These are phyloP conservation scores for Diophrys sp. DNA, from an alignment of 73 alveolate genomes.

Conservation along the genomic window DNA sequence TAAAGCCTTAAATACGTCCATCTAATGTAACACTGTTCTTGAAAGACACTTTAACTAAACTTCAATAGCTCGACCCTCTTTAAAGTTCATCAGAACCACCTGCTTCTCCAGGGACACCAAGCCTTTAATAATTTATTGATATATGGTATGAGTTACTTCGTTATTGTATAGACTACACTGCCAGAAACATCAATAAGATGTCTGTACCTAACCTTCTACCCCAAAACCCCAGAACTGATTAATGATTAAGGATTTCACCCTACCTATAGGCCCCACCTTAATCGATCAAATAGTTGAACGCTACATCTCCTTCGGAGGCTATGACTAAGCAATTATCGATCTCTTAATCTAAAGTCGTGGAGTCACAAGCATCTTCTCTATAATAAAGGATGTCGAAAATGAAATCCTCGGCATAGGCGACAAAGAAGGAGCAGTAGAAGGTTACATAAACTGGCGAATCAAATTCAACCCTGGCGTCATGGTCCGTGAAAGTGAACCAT, in stretches of 20 bases:
- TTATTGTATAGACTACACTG: background rate
- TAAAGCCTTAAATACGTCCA: background rate
- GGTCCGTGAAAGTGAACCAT: background rate
- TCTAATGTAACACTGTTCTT: background rate
- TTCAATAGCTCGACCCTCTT: background rate
- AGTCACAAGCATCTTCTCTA: background rate
- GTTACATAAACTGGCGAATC: background rate
- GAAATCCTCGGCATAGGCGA: background rate
- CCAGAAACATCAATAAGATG: background rate
- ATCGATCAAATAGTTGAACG: background rate
- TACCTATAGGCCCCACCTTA: background rate
- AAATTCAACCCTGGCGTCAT: background rate
- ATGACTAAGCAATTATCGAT: background rate
- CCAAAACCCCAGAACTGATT: too few species aligned
- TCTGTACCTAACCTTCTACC: background rate
- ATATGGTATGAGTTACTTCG: background rate
- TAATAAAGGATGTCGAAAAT: background rate
- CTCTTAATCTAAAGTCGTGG: background rate
- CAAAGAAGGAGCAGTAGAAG: too few species aligned
- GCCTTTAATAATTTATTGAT: too few species aligned
- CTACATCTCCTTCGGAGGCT: background rate
- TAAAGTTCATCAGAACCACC: too few species aligned
- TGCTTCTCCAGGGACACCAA: too few species aligned
- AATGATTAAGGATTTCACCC: too few species aligned
- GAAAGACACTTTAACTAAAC: background rate